Conservation (phyloP, 176 grass and related monocot genomes). For the Aechmea fasciata region DNA sequence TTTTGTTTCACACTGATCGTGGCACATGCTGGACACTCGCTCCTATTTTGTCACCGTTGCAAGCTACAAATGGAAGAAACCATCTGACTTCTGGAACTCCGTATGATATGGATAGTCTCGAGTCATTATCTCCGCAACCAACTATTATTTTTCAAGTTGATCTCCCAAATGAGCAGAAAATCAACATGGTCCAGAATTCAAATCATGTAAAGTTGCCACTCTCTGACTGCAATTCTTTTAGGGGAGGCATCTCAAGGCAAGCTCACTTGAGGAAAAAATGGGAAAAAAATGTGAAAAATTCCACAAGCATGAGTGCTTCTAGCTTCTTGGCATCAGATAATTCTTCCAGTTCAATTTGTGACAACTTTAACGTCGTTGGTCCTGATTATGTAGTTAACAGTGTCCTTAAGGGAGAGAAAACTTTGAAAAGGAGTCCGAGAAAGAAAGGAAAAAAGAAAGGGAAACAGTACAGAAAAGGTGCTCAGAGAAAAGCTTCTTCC, state of each 20-base stretch:
- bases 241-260: neutral
- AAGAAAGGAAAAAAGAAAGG: constrained; percentile 72
- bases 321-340: constrained; percentile 21
- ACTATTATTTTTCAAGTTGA: constrained; percentile 7
- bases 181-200: neutral
- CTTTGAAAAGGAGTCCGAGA: constrained; percentile 34
- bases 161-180: neutral
- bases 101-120: constrained; percentile 1
- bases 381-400: constrained; percentile 38
- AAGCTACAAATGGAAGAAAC: neutral
- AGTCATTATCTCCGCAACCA: constrained; percentile 1
- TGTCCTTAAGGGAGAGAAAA: constrained; percentile 29
- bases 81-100: constrained; percentile 1
- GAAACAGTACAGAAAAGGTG: constrained; percentile 39
- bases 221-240: constrained; percentile 3
- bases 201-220: neutral
- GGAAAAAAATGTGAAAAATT: constrained; percentile 20
- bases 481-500: constrained; percentile 19
- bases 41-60: neutral
- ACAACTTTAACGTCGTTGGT: neutral
- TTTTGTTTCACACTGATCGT: neutral
- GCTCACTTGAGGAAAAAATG: constrained; percentile 8
- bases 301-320: constrained; percentile 22
- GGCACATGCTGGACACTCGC: neutral
- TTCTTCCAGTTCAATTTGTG: constrained; percentile 26